Evolutionary conservation across 805 yeast genomes (phyloP), one percentile per base, ranked within the genome.

Genomic region (Debaryomyces tyrocola): DNA sequence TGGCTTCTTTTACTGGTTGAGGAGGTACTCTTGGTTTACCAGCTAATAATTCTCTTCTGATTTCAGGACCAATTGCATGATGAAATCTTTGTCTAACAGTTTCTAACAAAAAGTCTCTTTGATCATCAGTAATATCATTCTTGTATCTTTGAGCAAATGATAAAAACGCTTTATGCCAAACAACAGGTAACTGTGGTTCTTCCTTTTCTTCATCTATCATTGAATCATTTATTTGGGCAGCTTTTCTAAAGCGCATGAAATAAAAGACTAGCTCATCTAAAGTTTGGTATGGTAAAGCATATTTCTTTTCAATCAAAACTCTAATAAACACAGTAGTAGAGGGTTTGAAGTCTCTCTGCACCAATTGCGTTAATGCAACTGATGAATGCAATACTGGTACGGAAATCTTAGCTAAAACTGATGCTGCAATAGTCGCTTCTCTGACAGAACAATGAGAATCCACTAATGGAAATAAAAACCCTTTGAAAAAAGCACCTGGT

Each of bases 71-170:
- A 49, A 94, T 87, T 21, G 84, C 87, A 49, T 76, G 86, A 63
- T 94, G 99, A 42, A 84, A 85, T 69, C 96, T 86, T 63, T 85
- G 91, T 69, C 96, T 85, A 15, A 90, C 81, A 4, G 96, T 91
- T 58, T 92, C 97, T 63, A 94, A 70, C 50, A 94, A 73, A 67
- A 92, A 90, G 58, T 94, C 99, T 64, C 97, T 80, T 75, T 94
- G 99, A 64, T 94, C 99, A 58, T 90, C 96, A n/a, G 99, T 94
- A 48, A 94, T 89, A 74, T 94, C 99, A 62, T 94, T 92, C 67
- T 92, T 94, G 65, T 94, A 94, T 53, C 97, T 79, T 71, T 91
- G 97, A 31, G 97, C 96, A 73, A 94, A 94, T 1, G 94, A 85
- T 47, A 94, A 75, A 62, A 94, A 87, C 2, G 97, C 92, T 66